Evolutionary conservation across 1,284 basidiomycete genomes (phyloP).

Genomic region (Amylostereum chailletii): DNA sequence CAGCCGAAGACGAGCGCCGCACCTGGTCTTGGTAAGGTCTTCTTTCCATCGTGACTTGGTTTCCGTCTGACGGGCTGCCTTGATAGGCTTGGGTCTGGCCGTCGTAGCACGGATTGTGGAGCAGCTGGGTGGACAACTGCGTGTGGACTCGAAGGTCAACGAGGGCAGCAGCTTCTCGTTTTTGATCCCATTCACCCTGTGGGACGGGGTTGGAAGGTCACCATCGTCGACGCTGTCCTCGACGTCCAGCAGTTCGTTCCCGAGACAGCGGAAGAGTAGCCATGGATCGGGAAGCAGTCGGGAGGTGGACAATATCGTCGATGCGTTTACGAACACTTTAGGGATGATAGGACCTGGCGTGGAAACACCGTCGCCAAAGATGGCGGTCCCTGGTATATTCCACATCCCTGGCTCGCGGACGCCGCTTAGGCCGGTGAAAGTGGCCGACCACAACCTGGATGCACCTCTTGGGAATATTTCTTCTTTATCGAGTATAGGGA

Average conservation of each 20-base stretch:
- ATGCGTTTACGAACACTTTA: conserved; percentile 45
- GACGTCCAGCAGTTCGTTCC: not conserved
- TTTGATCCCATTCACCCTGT: conserved; percentile 50
- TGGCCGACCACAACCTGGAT: conserved; percentile 29
- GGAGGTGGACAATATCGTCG: conserved; percentile 62
- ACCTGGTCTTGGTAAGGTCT: conserved; percentile 43
- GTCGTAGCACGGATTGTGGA: conserved; percentile 80
- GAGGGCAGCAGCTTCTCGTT: conserved; percentile 73
- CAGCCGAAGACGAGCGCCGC: conserved; percentile 25
- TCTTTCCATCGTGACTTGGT: not conserved
- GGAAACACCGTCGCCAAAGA: conserved; percentile 1
- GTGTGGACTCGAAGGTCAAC: conserved; percentile 66
- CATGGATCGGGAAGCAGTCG: conserved; percentile 14
- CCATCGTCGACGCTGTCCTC: conserved; percentile 12
- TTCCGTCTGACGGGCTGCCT: not conserved
- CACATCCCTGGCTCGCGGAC: conserved; percentile 25
- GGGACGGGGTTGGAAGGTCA: conserved; percentile 13
- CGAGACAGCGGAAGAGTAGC: conserved; percentile 11
- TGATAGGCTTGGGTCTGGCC: conserved; percentile 64
- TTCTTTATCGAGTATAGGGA: too few relatives aligned
- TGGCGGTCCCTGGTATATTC: conserved; percentile 19
- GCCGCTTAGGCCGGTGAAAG: conserved; percentile 33
- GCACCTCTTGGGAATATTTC: not conserved
- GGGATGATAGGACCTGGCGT: conserved; percentile 8
- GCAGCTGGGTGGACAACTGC: conserved; percentile 72